Base-by-base conservation (phyloP, 352 stramenopile genomes). In the Thraustochytrium sp. region DNA sequence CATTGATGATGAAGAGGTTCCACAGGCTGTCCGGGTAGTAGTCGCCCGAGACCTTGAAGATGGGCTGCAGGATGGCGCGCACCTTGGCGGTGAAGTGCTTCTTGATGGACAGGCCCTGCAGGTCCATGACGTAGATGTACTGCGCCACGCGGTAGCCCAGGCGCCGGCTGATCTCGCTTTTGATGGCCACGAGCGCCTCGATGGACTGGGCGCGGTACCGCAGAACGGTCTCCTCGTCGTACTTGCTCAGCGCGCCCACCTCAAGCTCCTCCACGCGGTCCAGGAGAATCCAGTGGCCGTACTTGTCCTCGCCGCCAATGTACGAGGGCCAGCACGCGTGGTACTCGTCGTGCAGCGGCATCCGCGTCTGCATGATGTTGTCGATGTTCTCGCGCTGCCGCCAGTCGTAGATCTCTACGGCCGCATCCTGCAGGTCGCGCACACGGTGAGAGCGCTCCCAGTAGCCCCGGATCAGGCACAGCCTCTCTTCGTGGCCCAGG, bases 71-170 rank as follows among this genome's bases (percentile, higher is more conserved):
- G 36, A 84, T 73, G 55, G 38, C 29, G 38, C 75, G 55, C 31
- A 84, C 75, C 61, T 73, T 84, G 23, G 75, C 55, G 13, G 55
- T 75, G 44, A 84, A 84, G 61, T 84, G 75, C 34, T 73, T 84
- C 44, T 73, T 84, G 23, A 76, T 62, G 75, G 36, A 62, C 21
- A 84, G 61, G 5, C 75, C 75, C 8, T 83, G 11, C 63, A 84
- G 49, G 61, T 84, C 61, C 61, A 84, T 42, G 55, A 48, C 23
- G 49, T 76, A 84, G 18, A 84, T 55, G 49, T 84, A 84, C 59
- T 75, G 75, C 36, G 8, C 18, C 13, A 84, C 42, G 55, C 75
- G 55, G 34, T 84, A 61, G 9, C 75, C 75, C 8, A 84, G 31
- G 18, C 75, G 75, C 21, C 36, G 42, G 3, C 64, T 84, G 38